Percentiles rank a stretch among this genome's conserved stretches.
Conservation (phyloP, 306 rosid species). For the Prunus salicina region DNA sequence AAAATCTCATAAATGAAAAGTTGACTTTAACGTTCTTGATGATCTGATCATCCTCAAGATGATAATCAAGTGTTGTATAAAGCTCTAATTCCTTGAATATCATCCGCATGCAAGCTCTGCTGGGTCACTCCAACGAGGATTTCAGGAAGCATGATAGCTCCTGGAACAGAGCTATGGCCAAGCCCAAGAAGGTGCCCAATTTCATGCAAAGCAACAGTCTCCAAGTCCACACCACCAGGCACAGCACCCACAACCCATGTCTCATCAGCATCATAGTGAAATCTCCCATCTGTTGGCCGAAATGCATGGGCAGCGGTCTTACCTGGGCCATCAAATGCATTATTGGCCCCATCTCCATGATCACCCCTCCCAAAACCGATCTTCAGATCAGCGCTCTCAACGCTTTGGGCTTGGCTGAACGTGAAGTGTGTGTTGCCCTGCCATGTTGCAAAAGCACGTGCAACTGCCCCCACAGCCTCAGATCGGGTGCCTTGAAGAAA, state of each 20-base stretch:
- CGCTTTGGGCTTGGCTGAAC: not conserved
- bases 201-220: slow-evolving; percentile 37
- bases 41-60: not conserved
- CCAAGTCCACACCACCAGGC: slow-evolving; percentile 6
- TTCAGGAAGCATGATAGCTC: slow-evolving; percentile 21
- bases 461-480: not conserved
- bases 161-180: slow-evolving; percentile 22
- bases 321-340: slow-evolving; percentile 18
- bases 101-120: slow-evolving; percentile 26
- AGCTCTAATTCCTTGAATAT: slow-evolving; percentile 29
- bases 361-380: slow-evolving; percentile 13
- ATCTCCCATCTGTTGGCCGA: slow-evolving; percentile 24
- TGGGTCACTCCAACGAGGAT: too few relatives aligned
- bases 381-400: not conserved
- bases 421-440: slow-evolving; percentile 21
- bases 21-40: not conserved
- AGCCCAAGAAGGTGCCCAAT: slow-evolving; percentile 37
- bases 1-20: too few relatives aligned
- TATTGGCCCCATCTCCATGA: slow-evolving; percentile 24
- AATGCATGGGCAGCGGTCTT: slow-evolving; percentile 16
- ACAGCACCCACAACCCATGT: slow-evolving; percentile 1
- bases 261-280: slow-evolving; percentile 33
- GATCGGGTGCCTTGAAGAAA: not conserved
- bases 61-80: slow-evolving; percentile 9
- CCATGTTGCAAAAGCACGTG: slow-evolving; percentile 34